Evolutionary conservation across 306 rosid species (phyloP).

Genomic region (Gynostemma pentaphyllum): DNA sequence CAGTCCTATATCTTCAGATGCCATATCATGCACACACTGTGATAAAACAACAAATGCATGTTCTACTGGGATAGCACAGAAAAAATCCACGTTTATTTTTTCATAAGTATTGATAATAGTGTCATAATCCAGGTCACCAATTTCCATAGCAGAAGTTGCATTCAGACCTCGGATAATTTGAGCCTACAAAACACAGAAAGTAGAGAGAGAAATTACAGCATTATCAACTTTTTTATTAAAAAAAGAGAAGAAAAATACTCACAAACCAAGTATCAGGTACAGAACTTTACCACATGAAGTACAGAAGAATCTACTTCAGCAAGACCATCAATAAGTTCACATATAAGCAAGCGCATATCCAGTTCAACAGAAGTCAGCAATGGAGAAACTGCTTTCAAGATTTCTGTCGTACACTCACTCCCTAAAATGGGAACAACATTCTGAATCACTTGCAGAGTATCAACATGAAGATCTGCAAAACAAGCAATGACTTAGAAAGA

Average conservation of each 20-base stretch:
- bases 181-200: slow-evolving; percentile 39
- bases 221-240: background rate
- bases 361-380: slow-evolving; percentile 47
- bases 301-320: slow-evolving; percentile 50
- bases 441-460: slow-evolving; percentile 48
- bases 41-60: slow-evolving; percentile 69
- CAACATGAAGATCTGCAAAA: slow-evolving; percentile 49
- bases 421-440: slow-evolving; percentile 49
- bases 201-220: slow-evolving; percentile 3
- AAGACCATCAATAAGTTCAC: slow-evolving; percentile 68
- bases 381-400: slow-evolving; percentile 53
- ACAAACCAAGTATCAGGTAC: slow-evolving; percentile 7
- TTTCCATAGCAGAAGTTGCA: slow-evolving; percentile 45
- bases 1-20: slow-evolving; percentile 60
- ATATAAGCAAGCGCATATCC: slow-evolving; percentile 53
- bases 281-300: slow-evolving; percentile 45
- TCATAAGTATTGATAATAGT: slow-evolving; percentile 43
- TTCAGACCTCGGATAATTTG: slow-evolving; percentile 57
- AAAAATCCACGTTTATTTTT: slow-evolving; percentile 43
- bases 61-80: slow-evolving; percentile 35
- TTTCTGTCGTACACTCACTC: slow-evolving; percentile 34
- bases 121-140: slow-evolving; percentile 75
- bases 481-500: slow-evolving; percentile 15
- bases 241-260: background rate
- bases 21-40: slow-evolving; percentile 84